phyloP scores from a whole-genome alignment of 2,329 filamentous ascomycete species.

The Pseudogymnoascus pannorum region DNA sequence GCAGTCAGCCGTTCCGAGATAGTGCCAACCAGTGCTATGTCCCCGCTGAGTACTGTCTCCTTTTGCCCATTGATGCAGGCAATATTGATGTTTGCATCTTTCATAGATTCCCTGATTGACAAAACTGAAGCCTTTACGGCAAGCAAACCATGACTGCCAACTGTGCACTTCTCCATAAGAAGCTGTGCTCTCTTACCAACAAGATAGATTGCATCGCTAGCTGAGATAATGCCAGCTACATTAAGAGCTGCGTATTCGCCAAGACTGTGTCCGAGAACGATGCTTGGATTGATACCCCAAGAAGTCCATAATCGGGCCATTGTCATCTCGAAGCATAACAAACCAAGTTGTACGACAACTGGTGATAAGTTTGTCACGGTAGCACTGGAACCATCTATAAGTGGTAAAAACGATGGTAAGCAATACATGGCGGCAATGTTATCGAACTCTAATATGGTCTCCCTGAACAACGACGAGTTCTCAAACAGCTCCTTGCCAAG shows the following conservation, averaged over 20 bases:
- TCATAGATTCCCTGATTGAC: slow-evolving; percentile 40
- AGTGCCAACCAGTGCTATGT: slow-evolving; percentile 45
- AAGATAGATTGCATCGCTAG: slow-evolving; percentile 63
- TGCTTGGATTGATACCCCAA: slow-evolving; percentile 48
- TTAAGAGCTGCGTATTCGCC: slow-evolving; percentile 70
- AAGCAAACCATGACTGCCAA: slow-evolving; percentile 60
- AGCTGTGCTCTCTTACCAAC: slow-evolving; percentile 62
- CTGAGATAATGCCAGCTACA: slow-evolving; percentile 62
- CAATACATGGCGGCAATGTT: slow-evolving; percentile 16
- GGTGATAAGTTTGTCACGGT: slow-evolving; percentile 39
- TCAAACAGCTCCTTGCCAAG: slow-evolving; percentile 19
- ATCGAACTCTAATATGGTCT: slow-evolving; percentile 17
- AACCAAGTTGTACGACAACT: slow-evolving; percentile 45
- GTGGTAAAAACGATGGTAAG: slow-evolving; percentile 22
- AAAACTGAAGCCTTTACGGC: slow-evolving; percentile 41
- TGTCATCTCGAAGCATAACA: slow-evolving; percentile 49
- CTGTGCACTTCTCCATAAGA: slow-evolving; percentile 56
- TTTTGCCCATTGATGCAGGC: slow-evolving; percentile 71
- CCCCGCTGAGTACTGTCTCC: slow-evolving; percentile 65
- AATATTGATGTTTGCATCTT: slow-evolving; percentile 37
- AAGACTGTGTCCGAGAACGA: slow-evolving; percentile 55
- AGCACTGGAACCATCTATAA: slow-evolving; percentile 37
- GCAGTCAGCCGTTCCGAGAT: slow-evolving; percentile 41
- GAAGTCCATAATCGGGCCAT: slow-evolving; percentile 48
- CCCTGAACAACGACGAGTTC: slow-evolving; percentile 31